Evolutionary conservation across 2,329 filamentous ascomycete genomes (phyloP).

Genomic region (Magnaporthiopsis incrustans): DNA sequence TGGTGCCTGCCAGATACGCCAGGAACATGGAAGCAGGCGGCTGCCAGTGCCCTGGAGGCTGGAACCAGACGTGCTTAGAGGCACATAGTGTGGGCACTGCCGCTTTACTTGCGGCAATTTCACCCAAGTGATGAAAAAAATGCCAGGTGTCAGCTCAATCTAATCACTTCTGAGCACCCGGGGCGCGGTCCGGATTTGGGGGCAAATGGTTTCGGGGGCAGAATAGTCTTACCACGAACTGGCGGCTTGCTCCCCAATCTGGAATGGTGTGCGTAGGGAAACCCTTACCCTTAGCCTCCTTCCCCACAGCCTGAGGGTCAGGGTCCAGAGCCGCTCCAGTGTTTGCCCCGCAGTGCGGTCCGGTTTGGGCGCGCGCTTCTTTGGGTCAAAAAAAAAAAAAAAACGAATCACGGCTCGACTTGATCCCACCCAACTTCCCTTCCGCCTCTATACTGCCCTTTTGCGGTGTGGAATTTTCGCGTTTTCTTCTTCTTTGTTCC

Average conservation of each 20-base stretch:
- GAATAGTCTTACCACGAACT: no score
- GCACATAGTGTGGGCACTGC: no score
- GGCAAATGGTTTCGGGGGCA: no score
- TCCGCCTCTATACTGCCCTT: not conserved
- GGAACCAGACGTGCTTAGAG: no score
- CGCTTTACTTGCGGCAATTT: no score
- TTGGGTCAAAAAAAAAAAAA: not conserved
- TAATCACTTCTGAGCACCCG: no score
- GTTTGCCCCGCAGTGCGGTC: not conserved
- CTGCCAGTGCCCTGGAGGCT: no score
- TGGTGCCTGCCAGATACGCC: no score
- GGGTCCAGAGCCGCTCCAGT: not conserved
- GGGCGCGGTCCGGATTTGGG: no score
- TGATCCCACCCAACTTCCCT: not conserved
- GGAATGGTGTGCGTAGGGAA: not conserved
- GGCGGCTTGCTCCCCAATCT: not conserved
- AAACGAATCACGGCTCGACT: not conserved
- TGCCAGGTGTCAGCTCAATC: no score
- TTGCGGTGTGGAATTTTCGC: not conserved
- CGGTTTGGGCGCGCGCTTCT: not conserved
- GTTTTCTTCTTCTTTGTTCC: not conserved
- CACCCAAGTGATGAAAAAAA: no score
- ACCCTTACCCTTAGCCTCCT: not conserved
- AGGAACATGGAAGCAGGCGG: no score
- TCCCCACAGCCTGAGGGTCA: not conserved